Base-by-base conservation (phyloP, 2,329 filamentous ascomycete genomes). In the Exophiala phaeomuriformis region DNA sequence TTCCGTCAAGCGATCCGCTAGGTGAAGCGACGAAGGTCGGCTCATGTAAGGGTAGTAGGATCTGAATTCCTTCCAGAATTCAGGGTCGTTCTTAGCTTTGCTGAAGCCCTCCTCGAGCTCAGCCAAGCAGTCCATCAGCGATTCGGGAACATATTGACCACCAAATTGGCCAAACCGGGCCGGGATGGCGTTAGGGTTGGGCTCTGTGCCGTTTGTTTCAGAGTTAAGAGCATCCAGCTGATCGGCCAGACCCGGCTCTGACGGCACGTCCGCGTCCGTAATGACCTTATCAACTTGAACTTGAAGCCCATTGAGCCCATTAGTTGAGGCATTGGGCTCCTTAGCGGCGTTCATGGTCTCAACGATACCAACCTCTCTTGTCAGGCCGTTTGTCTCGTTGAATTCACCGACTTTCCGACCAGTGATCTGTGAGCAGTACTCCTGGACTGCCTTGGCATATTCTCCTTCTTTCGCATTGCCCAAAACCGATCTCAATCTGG, bases 41-140 rank as follows among this genome's bases (percentile, higher is more conserved):
- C 90, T 90, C 86, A 98, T 98, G 77, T 93, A 98, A 37, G 89
- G 86, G 71, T 97, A 98, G 76, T 95, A 93, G 4, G 88, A 89
- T 61, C 88, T 81, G 75, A 89, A 98, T 72, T 98, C 93, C 66
- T 95, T 87, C 93, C 93, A 98, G 78, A 98, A 98, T 51, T 81
- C 79, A 3, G 89, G 85, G 67, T 97, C 91, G 59, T 94, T 83
- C 65, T 84, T 85, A 56, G 93, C 90, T 64, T 85, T 75, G 64
- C 93, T 85, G 77, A 98, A 98, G 33, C 91, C 93, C 30, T 83
- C 82, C 72, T 98, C 91, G 4, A 98, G 80, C 72, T 98, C 82
- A 0, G 84, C 84, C 55, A 98, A 75, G 68, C 91, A 97, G 73
- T 97, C 91, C 91, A 98, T 97, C 57, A 98, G 79, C 19, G 90